Evolutionary conservation across 257 asterid species (phyloP).

Genomic region (Leonotis leonurus): DNA sequence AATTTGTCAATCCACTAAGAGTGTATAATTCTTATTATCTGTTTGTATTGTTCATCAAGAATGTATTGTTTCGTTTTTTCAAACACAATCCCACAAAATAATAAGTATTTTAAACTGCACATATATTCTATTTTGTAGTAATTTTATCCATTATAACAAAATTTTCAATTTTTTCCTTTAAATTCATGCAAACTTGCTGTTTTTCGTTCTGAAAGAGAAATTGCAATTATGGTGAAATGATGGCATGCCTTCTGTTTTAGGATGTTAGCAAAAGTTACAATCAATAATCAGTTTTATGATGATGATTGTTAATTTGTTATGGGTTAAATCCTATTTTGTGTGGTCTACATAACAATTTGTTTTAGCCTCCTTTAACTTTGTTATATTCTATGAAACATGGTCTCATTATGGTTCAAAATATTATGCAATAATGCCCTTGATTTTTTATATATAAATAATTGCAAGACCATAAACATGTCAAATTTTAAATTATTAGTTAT

Average conservation of each 20-base stretch:
- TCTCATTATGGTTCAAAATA: conserved; percentile 17
- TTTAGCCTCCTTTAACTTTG: conserved; percentile 3
- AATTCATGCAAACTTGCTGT: too few species aligned
- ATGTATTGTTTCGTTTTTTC: too few species aligned
- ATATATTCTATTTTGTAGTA: too few species aligned
- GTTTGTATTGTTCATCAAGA: too few species aligned
- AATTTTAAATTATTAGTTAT: background rate
- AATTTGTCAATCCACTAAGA: too few species aligned
- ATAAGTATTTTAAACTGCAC: too few species aligned
- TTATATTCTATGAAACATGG: conserved; percentile 16
- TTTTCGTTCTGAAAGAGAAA: too few species aligned
- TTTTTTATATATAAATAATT: background rate
- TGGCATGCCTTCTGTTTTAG: background rate
- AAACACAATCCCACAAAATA: too few species aligned
- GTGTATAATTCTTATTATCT: too few species aligned
- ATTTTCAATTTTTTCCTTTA: too few species aligned
- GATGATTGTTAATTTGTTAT: background rate
- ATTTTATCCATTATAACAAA: too few species aligned
- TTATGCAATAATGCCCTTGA: conserved; percentile 13
- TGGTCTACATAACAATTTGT: background rate
- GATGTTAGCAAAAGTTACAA: background rate
- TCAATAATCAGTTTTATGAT: background rate
- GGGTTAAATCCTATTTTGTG: background rate
- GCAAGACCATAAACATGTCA: background rate
- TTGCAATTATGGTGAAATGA: background rate